Conservation (phyloP, 352 stramenopile species). For the Phytophthora chlamydospora region DNA sequence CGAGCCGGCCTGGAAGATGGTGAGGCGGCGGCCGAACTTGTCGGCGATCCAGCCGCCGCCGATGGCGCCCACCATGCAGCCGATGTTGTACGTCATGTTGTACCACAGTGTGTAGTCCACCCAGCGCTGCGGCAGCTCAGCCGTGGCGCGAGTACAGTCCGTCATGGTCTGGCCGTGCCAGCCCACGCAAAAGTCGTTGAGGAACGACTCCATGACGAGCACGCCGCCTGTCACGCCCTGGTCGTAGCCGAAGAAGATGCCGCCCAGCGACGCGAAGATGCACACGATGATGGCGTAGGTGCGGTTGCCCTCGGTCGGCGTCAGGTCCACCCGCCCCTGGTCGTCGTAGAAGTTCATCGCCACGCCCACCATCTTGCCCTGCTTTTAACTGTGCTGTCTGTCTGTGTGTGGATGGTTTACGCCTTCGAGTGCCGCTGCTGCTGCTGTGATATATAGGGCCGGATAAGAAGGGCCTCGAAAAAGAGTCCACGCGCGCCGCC, state of each 20-base stretch:
- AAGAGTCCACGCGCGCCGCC: too few relatives aligned
- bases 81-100: slow-evolving; percentile 65
- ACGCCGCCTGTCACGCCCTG: slow-evolving; percentile 46
- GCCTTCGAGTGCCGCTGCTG: background rate
- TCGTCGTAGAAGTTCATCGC: slow-evolving; percentile 55
- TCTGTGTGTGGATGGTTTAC: too few relatives aligned
- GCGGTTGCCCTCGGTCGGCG: slow-evolving; percentile 47
- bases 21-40: slow-evolving; percentile 45
- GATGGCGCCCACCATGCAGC: slow-evolving; percentile 50
- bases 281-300: slow-evolving; percentile 52
- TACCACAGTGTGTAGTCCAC: slow-evolving; percentile 59
- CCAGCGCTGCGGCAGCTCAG: slow-evolving; percentile 45
- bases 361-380: slow-evolving; percentile 38
- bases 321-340: slow-evolving; percentile 34
- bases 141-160: slow-evolving; percentile 37
- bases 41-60: slow-evolving; percentile 47
- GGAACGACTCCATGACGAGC: slow-evolving; percentile 56
- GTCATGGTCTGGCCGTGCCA: slow-evolving; percentile 46
- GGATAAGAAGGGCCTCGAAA: too few relatives aligned
- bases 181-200: slow-evolving; percentile 53
- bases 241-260: slow-evolving; percentile 53
- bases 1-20: slow-evolving; percentile 46
- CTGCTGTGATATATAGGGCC: background rate
- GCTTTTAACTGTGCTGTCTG: background rate
- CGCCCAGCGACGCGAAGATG: slow-evolving; percentile 44